Evolutionary conservation across 441 rosid genomes (phyloP).

Genomic region (Syzygium syzygioides): DNA sequence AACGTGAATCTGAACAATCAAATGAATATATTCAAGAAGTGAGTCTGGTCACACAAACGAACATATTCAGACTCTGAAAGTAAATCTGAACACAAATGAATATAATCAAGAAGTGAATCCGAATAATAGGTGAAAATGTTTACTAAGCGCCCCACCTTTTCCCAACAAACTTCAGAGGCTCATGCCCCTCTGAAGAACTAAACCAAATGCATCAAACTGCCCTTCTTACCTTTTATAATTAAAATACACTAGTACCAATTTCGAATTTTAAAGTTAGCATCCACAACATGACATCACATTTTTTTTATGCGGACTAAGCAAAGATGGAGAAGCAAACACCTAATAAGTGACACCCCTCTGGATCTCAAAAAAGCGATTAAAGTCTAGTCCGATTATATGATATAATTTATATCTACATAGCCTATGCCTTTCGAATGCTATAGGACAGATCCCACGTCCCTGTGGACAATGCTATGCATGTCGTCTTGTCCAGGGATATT

Average conservation of each 20-base stretch:
- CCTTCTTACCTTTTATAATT: not conserved
- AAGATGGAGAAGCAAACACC: not conserved
- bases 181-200: too few species aligned
- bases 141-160: too few species aligned
- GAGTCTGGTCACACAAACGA: too few species aligned
- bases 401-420: not conserved
- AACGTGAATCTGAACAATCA: too few species aligned
- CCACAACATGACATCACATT: not conserved
- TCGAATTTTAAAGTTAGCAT: not conserved
- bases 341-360: not conserved
- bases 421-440: not conserved
- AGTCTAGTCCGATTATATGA: not conserved
- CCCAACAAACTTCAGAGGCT: too few species aligned
- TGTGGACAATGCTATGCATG: not conserved
- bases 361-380: not conserved
- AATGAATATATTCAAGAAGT: too few species aligned
- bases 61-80: too few species aligned
- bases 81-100: too few species aligned
- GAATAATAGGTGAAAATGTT: too few species aligned
- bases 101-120: too few species aligned
- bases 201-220: too few species aligned
- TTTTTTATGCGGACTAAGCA: not conserved
- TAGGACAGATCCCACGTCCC: not conserved
- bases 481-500: not conserved
- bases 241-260: not conserved